A percentile compares a stretch with the other conserved stretches of the same genome.
phyloP scores from a whole-genome alignment of 2,329 filamentous ascomycete genomes.

The Arthrobotrys musiformis region DNA sequence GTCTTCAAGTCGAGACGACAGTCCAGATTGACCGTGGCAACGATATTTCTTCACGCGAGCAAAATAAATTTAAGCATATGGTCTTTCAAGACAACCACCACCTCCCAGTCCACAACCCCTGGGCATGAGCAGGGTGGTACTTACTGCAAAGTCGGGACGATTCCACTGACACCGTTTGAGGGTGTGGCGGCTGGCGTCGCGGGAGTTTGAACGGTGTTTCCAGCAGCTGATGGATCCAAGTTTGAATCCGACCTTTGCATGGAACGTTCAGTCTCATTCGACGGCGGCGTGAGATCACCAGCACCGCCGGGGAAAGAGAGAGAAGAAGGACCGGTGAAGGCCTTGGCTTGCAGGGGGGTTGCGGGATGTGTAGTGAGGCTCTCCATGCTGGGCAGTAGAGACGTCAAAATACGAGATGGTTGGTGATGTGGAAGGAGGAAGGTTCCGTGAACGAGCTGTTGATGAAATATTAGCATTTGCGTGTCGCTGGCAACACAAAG shows the following conservation, averaged over 20 bases:
- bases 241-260: constrained; percentile 66
- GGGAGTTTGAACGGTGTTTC: constrained; percentile 66
- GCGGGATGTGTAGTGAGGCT: constrained; percentile 89
- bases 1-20: constrained; percentile 98
- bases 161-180: constrained; percentile 82
- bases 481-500: background rate
- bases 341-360: constrained; percentile 92
- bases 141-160: constrained; percentile 96
- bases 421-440: background rate
- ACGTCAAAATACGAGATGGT: background rate
- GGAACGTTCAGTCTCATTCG: constrained; percentile 74
- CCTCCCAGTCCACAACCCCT: constrained; percentile 59
- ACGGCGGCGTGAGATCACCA: constrained; percentile 82
- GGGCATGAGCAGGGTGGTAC: constrained; percentile 65
- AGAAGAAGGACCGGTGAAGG: constrained; percentile 91
- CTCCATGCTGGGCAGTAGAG: constrained; percentile 73
- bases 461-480: constrained; percentile 1
- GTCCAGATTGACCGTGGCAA: constrained; percentile 97
- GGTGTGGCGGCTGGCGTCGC: constrained; percentile 92
- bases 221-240: constrained; percentile 66
- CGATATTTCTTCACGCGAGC: constrained; percentile 83
- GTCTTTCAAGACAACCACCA: constrained; percentile 59
- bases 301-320: constrained; percentile 89
- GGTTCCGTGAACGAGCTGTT: constrained; percentile 28
- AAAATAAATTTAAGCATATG: constrained; percentile 65